phyloP scores from a whole-genome alignment of 1,139 yeast genomes.

The Pichia sp. region DNA sequence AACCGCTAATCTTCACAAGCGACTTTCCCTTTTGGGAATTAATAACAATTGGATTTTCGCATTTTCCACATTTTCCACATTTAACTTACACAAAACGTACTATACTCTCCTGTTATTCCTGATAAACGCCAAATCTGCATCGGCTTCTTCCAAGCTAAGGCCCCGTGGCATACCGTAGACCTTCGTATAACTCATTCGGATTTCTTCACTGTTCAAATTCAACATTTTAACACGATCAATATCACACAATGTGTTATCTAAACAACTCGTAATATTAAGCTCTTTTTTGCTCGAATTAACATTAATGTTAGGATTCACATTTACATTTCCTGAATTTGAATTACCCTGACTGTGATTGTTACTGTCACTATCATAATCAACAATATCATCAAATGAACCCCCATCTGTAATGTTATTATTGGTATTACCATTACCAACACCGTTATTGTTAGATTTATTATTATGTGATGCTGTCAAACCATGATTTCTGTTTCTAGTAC shows the following conservation, averaged over 20 bases:
- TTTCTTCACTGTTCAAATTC: slow-evolving; percentile 14
- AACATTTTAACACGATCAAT: slow-evolving; percentile 17
- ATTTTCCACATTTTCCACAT: too few relatives aligned
- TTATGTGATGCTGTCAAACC: neutral
- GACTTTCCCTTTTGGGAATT: too few relatives aligned
- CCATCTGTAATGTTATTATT: neutral
- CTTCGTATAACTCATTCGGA: slow-evolving; percentile 24
- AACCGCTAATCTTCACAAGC: too few relatives aligned
- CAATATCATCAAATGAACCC: neutral
- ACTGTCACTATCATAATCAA: neutral
- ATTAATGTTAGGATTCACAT: neutral
- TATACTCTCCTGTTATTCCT: neutral
- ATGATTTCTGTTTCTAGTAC: neutral
- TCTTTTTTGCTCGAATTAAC: neutral
- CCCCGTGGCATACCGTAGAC: slow-evolving; percentile 29
- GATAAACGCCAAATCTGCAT: slow-evolving; percentile 23
- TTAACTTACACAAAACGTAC: too few relatives aligned
- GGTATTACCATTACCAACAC: neutral
- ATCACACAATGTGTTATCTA: slow-evolving; percentile 14
- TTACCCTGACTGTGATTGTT: neutral
- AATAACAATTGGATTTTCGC: too few relatives aligned
- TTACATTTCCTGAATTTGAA: neutral
- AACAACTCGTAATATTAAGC: slow-evolving; percentile 14
- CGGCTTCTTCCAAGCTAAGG: slow-evolving; percentile 27
- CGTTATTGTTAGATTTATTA: neutral